A percentile compares a stretch with the other conserved stretches of the same genome.
phyloP scores from a whole-genome alignment of 208 protist species.

The Acanthamoeba royreba region DNA sequence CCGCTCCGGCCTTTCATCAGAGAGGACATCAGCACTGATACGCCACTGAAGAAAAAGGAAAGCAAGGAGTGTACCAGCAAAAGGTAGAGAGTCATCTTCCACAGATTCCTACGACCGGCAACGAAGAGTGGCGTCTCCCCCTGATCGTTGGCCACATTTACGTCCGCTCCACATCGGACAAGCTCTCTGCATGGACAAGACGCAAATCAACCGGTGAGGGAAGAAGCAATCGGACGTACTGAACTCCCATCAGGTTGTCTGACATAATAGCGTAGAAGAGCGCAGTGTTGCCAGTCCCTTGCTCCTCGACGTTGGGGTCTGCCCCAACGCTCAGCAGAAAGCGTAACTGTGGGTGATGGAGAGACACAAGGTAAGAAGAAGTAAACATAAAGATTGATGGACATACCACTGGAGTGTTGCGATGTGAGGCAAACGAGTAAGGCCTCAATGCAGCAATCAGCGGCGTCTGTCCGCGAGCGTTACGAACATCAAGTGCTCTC shows the following conservation, averaged over 20 bases:
- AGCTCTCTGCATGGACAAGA: no score
- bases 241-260: background rate
- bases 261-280: background rate
- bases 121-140: background rate
- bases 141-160: background rate
- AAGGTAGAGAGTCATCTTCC: background rate
- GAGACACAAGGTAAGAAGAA: background rate
- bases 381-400: background rate
- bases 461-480: background rate
- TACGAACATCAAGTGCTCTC: background rate
- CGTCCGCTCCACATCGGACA: no score
- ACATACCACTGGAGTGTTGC: background rate
- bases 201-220: no score
- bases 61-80: background rate
- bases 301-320: background rate
- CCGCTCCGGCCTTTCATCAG: background rate
- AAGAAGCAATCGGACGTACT: no score
- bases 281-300: background rate
- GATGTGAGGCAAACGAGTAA: background rate
- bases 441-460: background rate
- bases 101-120: background rate
- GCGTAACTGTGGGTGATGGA: background rate
- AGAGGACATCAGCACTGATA: no score
- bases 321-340: background rate
- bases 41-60: background rate